These are phyloP conservation scores for Ulota crispa DNA, from an alignment of 225 moss, liverwort and hornwort genomes.

Conservation along the genomic window DNA sequence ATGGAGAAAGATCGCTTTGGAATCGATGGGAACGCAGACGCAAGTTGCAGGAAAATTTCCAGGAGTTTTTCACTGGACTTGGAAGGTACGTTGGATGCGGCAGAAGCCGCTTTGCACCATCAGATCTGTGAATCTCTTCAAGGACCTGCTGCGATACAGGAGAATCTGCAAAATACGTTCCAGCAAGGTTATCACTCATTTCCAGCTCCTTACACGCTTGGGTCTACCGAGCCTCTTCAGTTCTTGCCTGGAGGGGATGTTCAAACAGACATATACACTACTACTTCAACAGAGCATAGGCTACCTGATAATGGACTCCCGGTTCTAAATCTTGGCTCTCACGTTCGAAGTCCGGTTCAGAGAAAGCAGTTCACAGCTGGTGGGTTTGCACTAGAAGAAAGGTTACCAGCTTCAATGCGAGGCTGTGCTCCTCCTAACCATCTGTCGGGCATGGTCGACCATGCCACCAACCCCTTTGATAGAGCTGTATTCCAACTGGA, in stretches of 20 bases:
- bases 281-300: not conserved
- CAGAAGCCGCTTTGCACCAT: constrained; percentile 5
- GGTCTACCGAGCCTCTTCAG: not conserved
- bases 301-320: not conserved
- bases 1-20: constrained; percentile 11
- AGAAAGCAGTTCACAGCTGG: not conserved
- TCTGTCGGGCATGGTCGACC: not conserved
- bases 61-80: constrained; percentile 19
- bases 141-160: not conserved
- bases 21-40: not conserved
- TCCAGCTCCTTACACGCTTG: not conserved
- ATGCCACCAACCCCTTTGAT: not conserved
- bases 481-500: not conserved
- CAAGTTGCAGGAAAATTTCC: not conserved
- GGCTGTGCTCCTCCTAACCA: not conserved
- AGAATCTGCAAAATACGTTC: not conserved
- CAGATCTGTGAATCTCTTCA: constrained; percentile 6
- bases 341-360: not conserved
- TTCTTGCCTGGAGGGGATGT: not conserved
- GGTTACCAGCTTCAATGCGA: not conserved
- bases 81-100: not conserved
- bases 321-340: not conserved
- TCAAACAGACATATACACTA: not conserved
- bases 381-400: not conserved
- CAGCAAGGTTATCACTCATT: not conserved